Evolutionary conservation across 768 basidiomycete genomes (phyloP), one percentile per base, ranked within the genome.

Genomic region (Tylopilus subfusipes): DNA sequence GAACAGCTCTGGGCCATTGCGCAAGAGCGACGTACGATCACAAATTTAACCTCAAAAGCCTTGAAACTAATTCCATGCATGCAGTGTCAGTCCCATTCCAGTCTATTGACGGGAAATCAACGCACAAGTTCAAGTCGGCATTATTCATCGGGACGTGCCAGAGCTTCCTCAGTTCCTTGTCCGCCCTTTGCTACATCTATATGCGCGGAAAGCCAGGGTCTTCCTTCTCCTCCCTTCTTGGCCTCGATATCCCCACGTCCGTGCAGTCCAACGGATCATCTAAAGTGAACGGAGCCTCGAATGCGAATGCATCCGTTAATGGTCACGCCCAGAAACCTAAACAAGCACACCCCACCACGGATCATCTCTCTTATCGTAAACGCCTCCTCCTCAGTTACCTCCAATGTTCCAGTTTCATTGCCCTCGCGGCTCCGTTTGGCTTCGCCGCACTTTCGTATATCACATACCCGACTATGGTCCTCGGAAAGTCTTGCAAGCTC

Each of bases 401-500:
- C 50, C 91, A 92, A 71, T 90, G 93, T 67, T 84, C 95, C 22
- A 66, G 88, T 22, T 87, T 93, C 70, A 91, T 97, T 60, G 94
- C 94, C 38, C 75, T 84, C 36, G 96, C 96, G 2, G 90, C 93
- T 21, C 97, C 96, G 4, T 96, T 98, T 68, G 95, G 96, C 49
- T 98, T 98, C 74, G 89, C 94, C 12, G 85, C 94, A 5, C 86
- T 98, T 40, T 85, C 91, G 24, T 92, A 96, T 74, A 94, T 99
- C 67, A 93, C 93, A 18, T 98, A 98, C 77, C 97, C 97, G 47
- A 93, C 96, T 42, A 96, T 98, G 90, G 95, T 98, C 31, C 87
- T 98, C 59, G 97, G 92, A 49, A 98, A 98, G 72, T 98, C 95
- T 0, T 98, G 97, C 80, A 98, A 98, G 70, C 91, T 99, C 68